A percentile compares a stretch with the other conserved stretches of the same genome.
These are phyloP conservation scores for Termitomyces sp. DNA, from an alignment of 768 basidiomycete species.

Conservation along the genomic window DNA sequence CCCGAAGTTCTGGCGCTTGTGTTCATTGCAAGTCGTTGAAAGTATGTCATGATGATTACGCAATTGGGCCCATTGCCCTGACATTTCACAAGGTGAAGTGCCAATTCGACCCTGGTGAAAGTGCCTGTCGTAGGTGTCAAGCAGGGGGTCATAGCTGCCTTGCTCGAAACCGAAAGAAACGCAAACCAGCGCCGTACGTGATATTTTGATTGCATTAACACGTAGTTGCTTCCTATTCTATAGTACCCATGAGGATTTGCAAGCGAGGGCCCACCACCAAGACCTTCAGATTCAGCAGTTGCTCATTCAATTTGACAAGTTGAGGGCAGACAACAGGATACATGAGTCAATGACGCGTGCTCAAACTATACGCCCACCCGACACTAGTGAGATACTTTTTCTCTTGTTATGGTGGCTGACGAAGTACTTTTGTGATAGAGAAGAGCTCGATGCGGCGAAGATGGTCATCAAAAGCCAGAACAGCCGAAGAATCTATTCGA, in stretches of 20 bases:
- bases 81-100: slow-evolving; percentile 40
- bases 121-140: slow-evolving; percentile 43
- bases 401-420: background rate
- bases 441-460: slow-evolving; percentile 11
- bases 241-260: slow-evolving; percentile 52
- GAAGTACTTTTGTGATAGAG: background rate
- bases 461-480: slow-evolving; percentile 22
- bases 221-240: background rate
- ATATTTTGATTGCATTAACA: background rate
- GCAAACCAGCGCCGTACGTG: slow-evolving; percentile 50
- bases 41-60: slow-evolving; percentile 21
- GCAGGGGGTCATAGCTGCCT: slow-evolving; percentile 41
- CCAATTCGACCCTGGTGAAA: slow-evolving; percentile 40
- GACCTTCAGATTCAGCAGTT: slow-evolving; percentile 41
- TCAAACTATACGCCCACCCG: slow-evolving; percentile 11
- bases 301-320: slow-evolving; percentile 38
- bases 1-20: slow-evolving; percentile 43
- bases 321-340: slow-evolving; percentile 35
- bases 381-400: slow-evolving; percentile 3
- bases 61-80: background rate
- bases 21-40: slow-evolving; percentile 56
- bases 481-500: slow-evolving; percentile 31
- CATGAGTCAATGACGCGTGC: slow-evolving; percentile 34
- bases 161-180: slow-evolving; percentile 47
- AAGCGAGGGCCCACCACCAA: slow-evolving; percentile 38